phyloP scores from a whole-genome alignment of 805 yeast genomes.

The Candida vartiovaarae region DNA sequence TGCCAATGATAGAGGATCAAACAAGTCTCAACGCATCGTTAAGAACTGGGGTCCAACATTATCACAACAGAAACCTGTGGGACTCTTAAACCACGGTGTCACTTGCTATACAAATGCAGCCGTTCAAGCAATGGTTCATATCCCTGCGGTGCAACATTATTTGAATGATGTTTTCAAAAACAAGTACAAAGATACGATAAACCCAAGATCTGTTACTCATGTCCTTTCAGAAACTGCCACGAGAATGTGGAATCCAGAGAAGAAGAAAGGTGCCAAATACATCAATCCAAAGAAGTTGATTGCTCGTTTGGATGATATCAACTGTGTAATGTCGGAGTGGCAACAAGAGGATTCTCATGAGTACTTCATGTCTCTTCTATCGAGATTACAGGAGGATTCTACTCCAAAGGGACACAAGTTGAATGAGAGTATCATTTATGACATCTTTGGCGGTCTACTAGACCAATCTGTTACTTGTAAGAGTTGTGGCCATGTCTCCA shows the following conservation, averaged over 20 bases:
- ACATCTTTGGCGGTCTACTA: constrained; percentile 87
- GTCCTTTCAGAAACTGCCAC: constrained; percentile 61
- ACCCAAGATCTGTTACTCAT: constrained; percentile 53
- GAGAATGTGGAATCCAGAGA: constrained; percentile 60
- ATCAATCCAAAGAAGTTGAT: constrained; percentile 74
- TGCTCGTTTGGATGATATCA: constrained; percentile 68
- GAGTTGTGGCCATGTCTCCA: constrained; percentile 73
- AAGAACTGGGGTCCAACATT: constrained; percentile 66
- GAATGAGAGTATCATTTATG: constrained; percentile 76
- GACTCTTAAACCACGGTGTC: constrained; percentile 85
- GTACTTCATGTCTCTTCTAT: constrained; percentile 86
- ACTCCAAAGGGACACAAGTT: constrained; percentile 87
- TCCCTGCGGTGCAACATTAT: constrained; percentile 87
- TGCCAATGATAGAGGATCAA: constrained; percentile 56
- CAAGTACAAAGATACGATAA: constrained; percentile 39
- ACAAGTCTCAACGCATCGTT: constrained; percentile 46
- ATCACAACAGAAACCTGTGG: constrained; percentile 44
- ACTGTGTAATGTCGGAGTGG: constrained; percentile 96
- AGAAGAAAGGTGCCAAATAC: constrained; percentile 30
- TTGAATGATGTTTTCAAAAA: constrained; percentile 56
- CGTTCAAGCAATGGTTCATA: constrained; percentile 81
- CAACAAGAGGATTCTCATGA: constrained; percentile 98
- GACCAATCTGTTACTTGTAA: constrained; percentile 81
- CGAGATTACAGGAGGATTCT: constrained; percentile 84
- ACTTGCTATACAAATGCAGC: constrained; percentile 97